Conservation (phyloP, 148 eudicot species). For the Spergularia marina region DNA sequence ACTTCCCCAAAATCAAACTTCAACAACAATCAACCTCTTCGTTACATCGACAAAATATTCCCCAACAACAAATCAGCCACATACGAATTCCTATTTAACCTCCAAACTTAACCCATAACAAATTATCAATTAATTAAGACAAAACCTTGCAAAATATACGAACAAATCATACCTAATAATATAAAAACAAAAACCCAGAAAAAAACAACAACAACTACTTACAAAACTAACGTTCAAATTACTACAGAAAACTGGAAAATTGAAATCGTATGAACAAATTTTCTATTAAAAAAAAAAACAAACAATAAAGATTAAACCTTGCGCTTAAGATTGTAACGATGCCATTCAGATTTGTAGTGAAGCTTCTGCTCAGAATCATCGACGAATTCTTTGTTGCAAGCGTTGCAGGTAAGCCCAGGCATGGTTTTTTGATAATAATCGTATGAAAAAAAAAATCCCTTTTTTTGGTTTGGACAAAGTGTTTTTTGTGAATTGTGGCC, state of each 20-base stretch:
- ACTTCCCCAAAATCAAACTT: too few species aligned
- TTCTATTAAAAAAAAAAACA: not conserved
- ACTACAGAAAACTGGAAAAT: not conserved
- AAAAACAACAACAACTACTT: not conserved
- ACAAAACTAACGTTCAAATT: not conserved
- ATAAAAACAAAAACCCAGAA: not conserved
- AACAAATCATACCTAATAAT: not conserved
- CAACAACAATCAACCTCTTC: too few species aligned
- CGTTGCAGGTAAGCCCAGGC: conserved; percentile 82
- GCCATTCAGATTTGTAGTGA: conserved; percentile 99
- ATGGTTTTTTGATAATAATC: conserved; percentile 17
- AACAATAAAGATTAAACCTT: conserved; percentile 42
- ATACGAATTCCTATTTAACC: not conserved
- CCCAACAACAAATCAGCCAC: not conserved
- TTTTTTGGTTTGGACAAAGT: not conserved
- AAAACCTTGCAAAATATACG: not conserved
- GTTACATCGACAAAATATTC: too few species aligned
- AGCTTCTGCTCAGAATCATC: conserved; percentile 74
- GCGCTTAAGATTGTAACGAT: conserved; percentile 98
- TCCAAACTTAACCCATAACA: not conserved
- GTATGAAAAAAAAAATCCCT: too few species aligned
- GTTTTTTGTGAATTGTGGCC: not conserved
- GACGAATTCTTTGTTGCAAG: conserved; percentile 76
- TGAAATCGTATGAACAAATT: not conserved
- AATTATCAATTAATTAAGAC: not conserved